Evolutionary conservation across 495 filamentous ascomycete species (phyloP), one percentile per base, ranked within the genome.

Genomic region (Aspergillus haitiensis): DNA sequence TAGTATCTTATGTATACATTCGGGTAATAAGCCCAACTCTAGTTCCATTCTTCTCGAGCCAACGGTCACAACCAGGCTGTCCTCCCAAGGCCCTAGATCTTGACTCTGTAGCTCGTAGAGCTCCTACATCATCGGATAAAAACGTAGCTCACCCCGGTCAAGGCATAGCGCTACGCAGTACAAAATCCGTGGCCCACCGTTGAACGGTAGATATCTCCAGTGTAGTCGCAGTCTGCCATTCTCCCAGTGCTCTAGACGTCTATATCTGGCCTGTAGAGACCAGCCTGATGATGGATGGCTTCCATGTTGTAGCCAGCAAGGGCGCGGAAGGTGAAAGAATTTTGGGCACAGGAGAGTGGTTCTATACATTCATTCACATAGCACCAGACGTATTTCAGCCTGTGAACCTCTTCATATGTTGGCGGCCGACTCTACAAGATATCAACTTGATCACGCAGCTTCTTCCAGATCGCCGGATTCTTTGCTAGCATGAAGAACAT

Each of bases 351-450:
- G 21, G 21, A 3, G 8, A n/a, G 13, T 7, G 10, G 21, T 6
- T 6, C 5, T 4, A 7, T 54, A 53, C 60, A 49, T 37, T 64
- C 63, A 37, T 59, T 66, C 31, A 65, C 56, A 74, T 92, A 33
- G 84, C 90, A 52, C 89, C 87, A 73, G 87, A 88, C 87, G 86
- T 92, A 69, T 65, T 88, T 18, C 82, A 86, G 8, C 88, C 90
- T 58, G 86, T 88, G 7, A 86, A 93, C 72, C 83, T 84, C 6
- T 88, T 90, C 64, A 72, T 89, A 18, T 82, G 61, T 51, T 8
- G 61, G 61, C 18, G 11, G 1, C 9, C 33, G 27, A 2, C 52
- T 52, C 13, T 56, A 13, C 3, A 64, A 32, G 3, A 12, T 34
- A 0, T 32, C 34, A 0, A 87, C 67, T 75, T 93, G 55, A 77